These are phyloP conservation scores for Acacia acuminata DNA, from an alignment of 306 rosid genomes.

Conservation along the genomic window DNA sequence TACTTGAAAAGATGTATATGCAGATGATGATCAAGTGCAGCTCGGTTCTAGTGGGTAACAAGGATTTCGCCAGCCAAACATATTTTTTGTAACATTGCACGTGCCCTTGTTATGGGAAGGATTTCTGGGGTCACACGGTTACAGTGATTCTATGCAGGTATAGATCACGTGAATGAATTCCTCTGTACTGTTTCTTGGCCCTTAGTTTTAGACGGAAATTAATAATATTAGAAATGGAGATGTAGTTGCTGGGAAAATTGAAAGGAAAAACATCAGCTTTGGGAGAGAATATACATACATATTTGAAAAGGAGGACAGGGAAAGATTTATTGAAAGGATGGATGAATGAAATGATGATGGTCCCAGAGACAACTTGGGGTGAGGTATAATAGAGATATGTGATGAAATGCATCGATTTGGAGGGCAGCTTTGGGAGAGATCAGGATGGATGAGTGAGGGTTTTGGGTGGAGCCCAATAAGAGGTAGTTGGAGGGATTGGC, in stretches of 20 bases:
- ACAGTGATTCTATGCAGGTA: neutral
- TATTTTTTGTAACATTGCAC: slow-evolving; percentile 27
- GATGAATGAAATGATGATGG: slow-evolving; percentile 44
- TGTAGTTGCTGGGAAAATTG: slow-evolving; percentile 49
- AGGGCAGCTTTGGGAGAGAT: slow-evolving; percentile 49
- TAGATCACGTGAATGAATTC: neutral
- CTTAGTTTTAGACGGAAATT: neutral
- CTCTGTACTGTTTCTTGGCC: neutral
- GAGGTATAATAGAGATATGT: slow-evolving; percentile 20
- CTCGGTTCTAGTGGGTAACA: neutral
- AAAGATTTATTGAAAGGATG: slow-evolving; percentile 27
- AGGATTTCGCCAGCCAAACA: neutral
- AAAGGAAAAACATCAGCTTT: slow-evolving; percentile 64
- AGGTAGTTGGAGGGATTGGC: slow-evolving; percentile 47
- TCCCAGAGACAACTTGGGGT: slow-evolving; percentile 33
- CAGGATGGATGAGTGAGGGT: neutral
- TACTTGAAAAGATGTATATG: neutral
- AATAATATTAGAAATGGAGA: no score
- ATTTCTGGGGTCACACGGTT: neutral
- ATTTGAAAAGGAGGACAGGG: neutral
- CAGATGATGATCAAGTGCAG: neutral
- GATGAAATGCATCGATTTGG: slow-evolving; percentile 42
- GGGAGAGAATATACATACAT: neutral
- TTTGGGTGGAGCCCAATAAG: slow-evolving; percentile 45
- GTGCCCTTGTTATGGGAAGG: slow-evolving; percentile 47